These are phyloP conservation scores for Butyriboletus appendiculatus DNA, from an alignment of 1,284 basidiomycete species.

Conservation along the genomic window DNA sequence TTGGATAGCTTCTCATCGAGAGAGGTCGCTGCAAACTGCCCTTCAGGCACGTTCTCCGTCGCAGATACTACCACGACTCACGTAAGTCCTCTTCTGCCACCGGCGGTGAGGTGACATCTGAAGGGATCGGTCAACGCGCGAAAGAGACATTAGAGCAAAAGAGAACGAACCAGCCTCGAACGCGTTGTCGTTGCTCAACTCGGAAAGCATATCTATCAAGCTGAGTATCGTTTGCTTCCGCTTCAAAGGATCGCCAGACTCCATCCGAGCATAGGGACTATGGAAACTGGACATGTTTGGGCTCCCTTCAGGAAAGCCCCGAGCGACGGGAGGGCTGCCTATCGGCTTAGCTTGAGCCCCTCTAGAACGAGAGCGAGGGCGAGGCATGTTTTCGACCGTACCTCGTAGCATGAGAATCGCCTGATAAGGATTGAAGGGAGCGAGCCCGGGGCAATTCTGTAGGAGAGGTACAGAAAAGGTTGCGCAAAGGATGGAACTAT, in stretches of 20 bases:
- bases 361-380: slow-evolving; percentile 30
- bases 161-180: slow-evolving; percentile 43
- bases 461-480: slow-evolving; percentile 16
- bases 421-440: slow-evolving; percentile 26
- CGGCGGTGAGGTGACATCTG: slow-evolving; percentile 41
- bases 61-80: slow-evolving; percentile 16
- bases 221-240: slow-evolving; percentile 65
- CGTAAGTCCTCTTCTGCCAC: slow-evolving; percentile 65
- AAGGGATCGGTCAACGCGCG: slow-evolving; percentile 3
- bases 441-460: slow-evolving; percentile 26
- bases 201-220: slow-evolving; percentile 61
- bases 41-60: slow-evolving; percentile 6
- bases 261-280: slow-evolving; percentile 33
- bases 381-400: slow-evolving; percentile 31
- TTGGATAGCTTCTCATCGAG: slow-evolving; percentile 37
- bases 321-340: slow-evolving; percentile 26
- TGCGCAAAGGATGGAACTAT: slow-evolving; percentile 27
- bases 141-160: not conserved
- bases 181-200: slow-evolving; percentile 55
- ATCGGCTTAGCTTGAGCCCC: slow-evolving; percentile 29
- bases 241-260: slow-evolving; percentile 33
- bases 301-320: slow-evolving; percentile 36
- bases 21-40: slow-evolving; percentile 26
- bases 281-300: slow-evolving; percentile 26
- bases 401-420: slow-evolving; percentile 34